Percentiles rank a stretch among this genome's conserved stretches.
Conservation (phyloP, 116 monocot species). For the Zostera marina region DNA sequence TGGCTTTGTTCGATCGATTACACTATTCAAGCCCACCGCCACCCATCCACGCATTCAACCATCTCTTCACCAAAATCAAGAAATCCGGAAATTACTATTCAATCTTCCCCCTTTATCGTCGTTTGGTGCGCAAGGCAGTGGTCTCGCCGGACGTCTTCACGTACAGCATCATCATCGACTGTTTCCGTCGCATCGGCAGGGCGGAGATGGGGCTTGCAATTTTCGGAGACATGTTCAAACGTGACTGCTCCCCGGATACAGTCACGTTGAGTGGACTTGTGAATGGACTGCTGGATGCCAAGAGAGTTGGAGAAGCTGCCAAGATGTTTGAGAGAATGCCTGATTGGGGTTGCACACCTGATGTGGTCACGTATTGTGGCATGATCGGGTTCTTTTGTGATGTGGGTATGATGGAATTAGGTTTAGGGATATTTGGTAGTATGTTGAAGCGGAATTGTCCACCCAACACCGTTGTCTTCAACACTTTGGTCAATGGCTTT, state of each 20-base stretch:
- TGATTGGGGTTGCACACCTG: not conserved
- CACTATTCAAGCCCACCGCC: slow-evolving; percentile 1
- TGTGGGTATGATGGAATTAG: slow-evolving; percentile 1
- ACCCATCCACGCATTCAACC: slow-evolving; percentile 10
- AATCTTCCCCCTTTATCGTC: slow-evolving; percentile 5
- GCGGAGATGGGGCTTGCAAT: slow-evolving; percentile 1
- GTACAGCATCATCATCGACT: slow-evolving; percentile 4
- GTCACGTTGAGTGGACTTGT: slow-evolving; percentile 5
- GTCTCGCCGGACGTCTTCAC: slow-evolving; percentile 8
- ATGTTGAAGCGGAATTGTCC: slow-evolving; percentile 6
- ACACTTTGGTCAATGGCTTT: slow-evolving; percentile 5
- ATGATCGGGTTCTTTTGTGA: slow-evolving; percentile 3
- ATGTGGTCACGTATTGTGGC: not conserved
- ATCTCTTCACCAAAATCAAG: slow-evolving; percentile 7
- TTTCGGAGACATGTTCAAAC: slow-evolving; percentile 4
- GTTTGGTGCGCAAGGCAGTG: not conserved
- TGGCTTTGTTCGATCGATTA: not conserved
- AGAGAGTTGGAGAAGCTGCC: not conserved
- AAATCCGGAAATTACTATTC: not conserved
- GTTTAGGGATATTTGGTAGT: slow-evolving; percentile 2
- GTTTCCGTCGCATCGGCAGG: slow-evolving; percentile 1
- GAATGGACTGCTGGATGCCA: not conserved
- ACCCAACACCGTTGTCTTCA: slow-evolving; percentile 2
- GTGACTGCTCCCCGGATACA: not conserved
- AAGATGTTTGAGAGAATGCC: slow-evolving; percentile 1